phyloP scores from a whole-genome alignment of 1,139 yeast species.

The Yamadazyma oceani region DNA sequence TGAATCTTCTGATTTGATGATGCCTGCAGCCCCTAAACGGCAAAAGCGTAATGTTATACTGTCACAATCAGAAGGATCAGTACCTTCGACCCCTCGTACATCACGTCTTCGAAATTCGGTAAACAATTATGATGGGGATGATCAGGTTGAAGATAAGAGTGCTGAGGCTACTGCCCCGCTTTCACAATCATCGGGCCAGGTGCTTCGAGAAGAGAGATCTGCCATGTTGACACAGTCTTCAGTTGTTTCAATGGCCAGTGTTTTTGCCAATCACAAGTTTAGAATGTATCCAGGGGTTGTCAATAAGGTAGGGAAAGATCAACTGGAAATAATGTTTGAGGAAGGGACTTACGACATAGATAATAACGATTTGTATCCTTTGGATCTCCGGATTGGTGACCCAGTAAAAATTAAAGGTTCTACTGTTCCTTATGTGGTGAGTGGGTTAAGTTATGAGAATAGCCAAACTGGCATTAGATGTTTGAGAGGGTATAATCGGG shows the following conservation, averaged over 20 bases:
- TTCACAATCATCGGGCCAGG: background rate
- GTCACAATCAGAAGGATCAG: slow-evolving; percentile 4
- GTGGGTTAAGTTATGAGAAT: slow-evolving; percentile 37
- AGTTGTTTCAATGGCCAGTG: slow-evolving; percentile 24
- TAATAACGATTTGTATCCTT: slow-evolving; percentile 28
- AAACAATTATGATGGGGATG: no score
- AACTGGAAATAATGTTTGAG: slow-evolving; percentile 33
- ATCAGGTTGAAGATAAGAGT: no score
- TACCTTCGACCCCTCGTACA: background rate
- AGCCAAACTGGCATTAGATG: slow-evolving; percentile 37
- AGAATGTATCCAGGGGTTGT: slow-evolving; percentile 37
- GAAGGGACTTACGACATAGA: slow-evolving; percentile 32
- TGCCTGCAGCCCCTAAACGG: slow-evolving; percentile 6
- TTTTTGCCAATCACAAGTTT: slow-evolving; percentile 39
- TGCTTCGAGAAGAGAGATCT: slow-evolving; percentile 24
- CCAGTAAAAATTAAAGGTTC: slow-evolving; percentile 18
- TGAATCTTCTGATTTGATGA: slow-evolving; percentile 18
- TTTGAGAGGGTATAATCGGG: slow-evolving; percentile 58
- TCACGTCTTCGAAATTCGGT: no score
- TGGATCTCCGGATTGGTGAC: slow-evolving; percentile 42
- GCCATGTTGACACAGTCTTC: slow-evolving; percentile 18
- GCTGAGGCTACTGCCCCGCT: no score
- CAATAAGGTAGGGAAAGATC: slow-evolving; percentile 19
- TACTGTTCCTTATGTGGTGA: slow-evolving; percentile 30
- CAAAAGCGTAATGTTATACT: slow-evolving; percentile 7